A percentile compares a stretch with the other conserved stretches of the same genome.
Conservation (phyloP, 2,329 filamentous ascomycete species). For the Fusarium concolor region DNA sequence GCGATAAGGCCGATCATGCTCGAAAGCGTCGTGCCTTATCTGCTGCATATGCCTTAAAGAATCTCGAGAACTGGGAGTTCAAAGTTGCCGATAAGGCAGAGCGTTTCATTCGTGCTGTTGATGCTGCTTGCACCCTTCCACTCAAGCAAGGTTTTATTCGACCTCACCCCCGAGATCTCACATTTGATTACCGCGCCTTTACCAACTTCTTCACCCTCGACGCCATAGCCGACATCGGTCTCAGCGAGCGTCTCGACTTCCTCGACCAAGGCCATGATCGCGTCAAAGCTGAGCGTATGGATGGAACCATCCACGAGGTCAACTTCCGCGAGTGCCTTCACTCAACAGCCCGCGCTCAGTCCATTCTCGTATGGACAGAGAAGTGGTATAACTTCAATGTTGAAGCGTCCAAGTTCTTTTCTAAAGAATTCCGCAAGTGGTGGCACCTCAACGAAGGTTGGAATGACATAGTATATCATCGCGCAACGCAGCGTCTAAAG, state of each 20-base stretch:
- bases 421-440: conserved; percentile 51
- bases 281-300: conserved; percentile 55
- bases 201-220: conserved; percentile 68
- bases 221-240: conserved; percentile 67
- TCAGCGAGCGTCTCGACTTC: conserved; percentile 63
- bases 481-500: conserved; percentile 49
- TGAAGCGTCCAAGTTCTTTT: conserved; percentile 60
- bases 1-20: conserved; percentile 63
- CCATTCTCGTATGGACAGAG: conserved; percentile 62
- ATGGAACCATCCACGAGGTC: conserved; percentile 59
- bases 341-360: conserved; percentile 62
- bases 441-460: conserved; percentile 52
- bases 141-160: conserved; percentile 44
- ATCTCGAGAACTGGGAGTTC: conserved; percentile 65
- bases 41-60: conserved; percentile 64
- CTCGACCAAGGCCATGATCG: conserved; percentile 62
- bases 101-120: conserved; percentile 57
- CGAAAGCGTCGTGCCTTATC: conserved; percentile 63
- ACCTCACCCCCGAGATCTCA: conserved; percentile 54
- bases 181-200: conserved; percentile 62
- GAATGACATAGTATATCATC: conserved; percentile 55
- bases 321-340: conserved; percentile 64
- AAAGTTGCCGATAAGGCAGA: conserved; percentile 65
- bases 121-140: conserved; percentile 55
- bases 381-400: conserved; percentile 62